Percentiles rank a stretch among this genome's conserved stretches.
phyloP scores from a whole-genome alignment of 768 basidiomycete species.

The Pleurotus salmoneostramineus region DNA sequence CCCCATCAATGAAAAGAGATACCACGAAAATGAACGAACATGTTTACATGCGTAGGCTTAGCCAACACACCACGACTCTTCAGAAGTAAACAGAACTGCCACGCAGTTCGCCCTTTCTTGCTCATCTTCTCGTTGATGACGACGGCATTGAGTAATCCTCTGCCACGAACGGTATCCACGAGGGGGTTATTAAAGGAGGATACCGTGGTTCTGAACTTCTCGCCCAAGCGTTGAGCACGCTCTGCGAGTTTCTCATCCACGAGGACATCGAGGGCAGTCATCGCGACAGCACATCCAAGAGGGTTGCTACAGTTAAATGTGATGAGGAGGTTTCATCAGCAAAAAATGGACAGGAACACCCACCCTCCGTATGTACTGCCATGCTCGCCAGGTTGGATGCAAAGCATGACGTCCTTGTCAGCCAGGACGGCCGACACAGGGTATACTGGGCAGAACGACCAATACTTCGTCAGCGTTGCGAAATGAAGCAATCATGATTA shows the following conservation, averaged over 20 bases:
- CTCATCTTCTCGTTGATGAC: conserved; percentile 87
- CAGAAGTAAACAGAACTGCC: conserved; percentile 92
- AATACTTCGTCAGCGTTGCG: background rate
- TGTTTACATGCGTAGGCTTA: conserved; percentile 94
- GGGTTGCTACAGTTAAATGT: conserved; percentile 61
- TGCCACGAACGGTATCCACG: conserved; percentile 76
- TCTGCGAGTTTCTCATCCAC: conserved; percentile 79
- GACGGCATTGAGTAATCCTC: conserved; percentile 88
- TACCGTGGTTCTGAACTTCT: conserved; percentile 70
- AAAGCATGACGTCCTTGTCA: conserved; percentile 89
- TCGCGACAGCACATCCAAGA: conserved; percentile 92
- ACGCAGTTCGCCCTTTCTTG: conserved; percentile 76
- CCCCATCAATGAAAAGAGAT: background rate
- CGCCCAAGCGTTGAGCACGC: conserved; percentile 77
- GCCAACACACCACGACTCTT: conserved; percentile 91
- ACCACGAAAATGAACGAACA: conserved; percentile 46
- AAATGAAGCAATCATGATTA: background rate
- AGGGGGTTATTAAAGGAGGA: conserved; percentile 62
- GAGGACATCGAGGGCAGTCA: conserved; percentile 89
- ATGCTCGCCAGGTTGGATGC: conserved; percentile 93
- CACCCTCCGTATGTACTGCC: conserved; percentile 95
- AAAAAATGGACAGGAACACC: conserved; percentile 19
- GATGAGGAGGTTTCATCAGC: conserved; percentile 2
- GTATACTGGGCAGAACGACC: conserved; percentile 54
- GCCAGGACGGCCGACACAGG: conserved; percentile 95